Evolutionary conservation across 371 early-diverging fungal genomes (phyloP), one percentile per base, ranked within the genome.

Genomic region (Synchytrium microbalum): DNA sequence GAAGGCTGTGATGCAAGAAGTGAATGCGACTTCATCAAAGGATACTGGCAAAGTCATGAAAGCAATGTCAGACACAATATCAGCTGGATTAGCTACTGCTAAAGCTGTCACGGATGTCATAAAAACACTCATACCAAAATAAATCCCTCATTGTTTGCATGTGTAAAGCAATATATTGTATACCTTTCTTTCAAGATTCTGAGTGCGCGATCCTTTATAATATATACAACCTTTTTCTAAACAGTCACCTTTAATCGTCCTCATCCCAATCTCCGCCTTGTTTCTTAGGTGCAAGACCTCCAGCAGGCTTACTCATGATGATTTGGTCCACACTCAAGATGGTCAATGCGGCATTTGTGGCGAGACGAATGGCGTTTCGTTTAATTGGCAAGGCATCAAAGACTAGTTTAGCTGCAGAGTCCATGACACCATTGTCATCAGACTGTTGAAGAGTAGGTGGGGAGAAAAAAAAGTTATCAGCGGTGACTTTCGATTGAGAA

Each of bases 251-350:
- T 29, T 33, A 52, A 19, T 86, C 84, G 68, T 92, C 92, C 72
- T 93, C 90, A 73, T 95, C 95, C 94, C 93, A 93, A 79, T 92
- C 27, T 51, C 51, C 67, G 65, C 82, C 79, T 70, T 89, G 83
- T 78, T 90, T 82, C 87, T 92, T 89, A 62, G 88, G 88, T 75
- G 94, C 94, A 27, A 95, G 96, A 5, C 96, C 96, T 59, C 96
- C 98, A 30, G 96, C 96, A 59, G 89, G 91, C 79, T 96, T 96
- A 65, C 91, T 90, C 98, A 97, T 97, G 77, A 97, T 95, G 69
- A 97, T 92, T 84, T 96, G 96, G 78, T 97, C 98, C 32, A 97
- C 94, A 70, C 92, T 86, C 62, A 97, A 83, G 29, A 97, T 84
- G 1, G 96, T 96, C 64, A 94, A 74, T n/a, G 96, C 96, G 26